A percentile compares a stretch with the other conserved stretches of the same genome.
Evolutionary conservation across 2,329 filamentous ascomycete species (phyloP).

Genomic region (Aspergillus versicolor): DNA sequence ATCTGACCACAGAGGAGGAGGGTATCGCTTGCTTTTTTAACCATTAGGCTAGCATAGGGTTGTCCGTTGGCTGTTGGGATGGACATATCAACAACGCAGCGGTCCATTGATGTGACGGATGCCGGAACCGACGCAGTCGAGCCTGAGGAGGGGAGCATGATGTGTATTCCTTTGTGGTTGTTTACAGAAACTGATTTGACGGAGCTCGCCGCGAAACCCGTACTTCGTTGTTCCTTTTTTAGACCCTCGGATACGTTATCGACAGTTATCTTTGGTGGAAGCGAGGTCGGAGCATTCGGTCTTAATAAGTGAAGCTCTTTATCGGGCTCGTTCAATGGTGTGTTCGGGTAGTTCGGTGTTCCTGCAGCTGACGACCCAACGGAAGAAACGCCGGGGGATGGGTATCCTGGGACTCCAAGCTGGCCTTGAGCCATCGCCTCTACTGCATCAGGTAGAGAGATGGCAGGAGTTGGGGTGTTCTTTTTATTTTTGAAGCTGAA

Average conservation of each 20-base stretch:
- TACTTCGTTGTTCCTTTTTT: constrained; percentile 16
- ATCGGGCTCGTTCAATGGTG: constrained; percentile 37
- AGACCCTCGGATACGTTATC: constrained; percentile 24
- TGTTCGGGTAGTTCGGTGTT: constrained; percentile 38
- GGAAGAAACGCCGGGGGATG: constrained; percentile 43
- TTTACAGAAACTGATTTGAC: constrained; percentile 63
- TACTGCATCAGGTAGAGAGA: constrained; percentile 57
- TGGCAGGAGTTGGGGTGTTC: constrained; percentile 47
- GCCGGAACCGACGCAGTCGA: constrained; percentile 71
- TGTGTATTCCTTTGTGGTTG: constrained; percentile 67
- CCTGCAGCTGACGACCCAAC: constrained; percentile 37
- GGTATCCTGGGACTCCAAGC: constrained; percentile 44
- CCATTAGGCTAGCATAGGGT: constrained; percentile 68
- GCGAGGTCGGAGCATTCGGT: constrained; percentile 36
- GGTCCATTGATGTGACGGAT: constrained; percentile 66
- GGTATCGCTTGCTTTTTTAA: constrained; percentile 69
- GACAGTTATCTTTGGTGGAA: constrained; percentile 27
- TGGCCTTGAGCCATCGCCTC: constrained; percentile 52
- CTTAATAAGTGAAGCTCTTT: constrained; percentile 30
- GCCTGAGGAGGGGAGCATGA: constrained; percentile 72
- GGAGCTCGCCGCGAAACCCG: constrained; percentile 53
- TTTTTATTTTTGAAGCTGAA: constrained; percentile 76
- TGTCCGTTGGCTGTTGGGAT: constrained; percentile 56
- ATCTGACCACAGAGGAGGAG: constrained; percentile 78
- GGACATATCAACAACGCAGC: constrained; percentile 79